Base-by-base conservation (phyloP, 2,329 filamentous ascomycete genomes). In the Diaporthe sp. region DNA sequence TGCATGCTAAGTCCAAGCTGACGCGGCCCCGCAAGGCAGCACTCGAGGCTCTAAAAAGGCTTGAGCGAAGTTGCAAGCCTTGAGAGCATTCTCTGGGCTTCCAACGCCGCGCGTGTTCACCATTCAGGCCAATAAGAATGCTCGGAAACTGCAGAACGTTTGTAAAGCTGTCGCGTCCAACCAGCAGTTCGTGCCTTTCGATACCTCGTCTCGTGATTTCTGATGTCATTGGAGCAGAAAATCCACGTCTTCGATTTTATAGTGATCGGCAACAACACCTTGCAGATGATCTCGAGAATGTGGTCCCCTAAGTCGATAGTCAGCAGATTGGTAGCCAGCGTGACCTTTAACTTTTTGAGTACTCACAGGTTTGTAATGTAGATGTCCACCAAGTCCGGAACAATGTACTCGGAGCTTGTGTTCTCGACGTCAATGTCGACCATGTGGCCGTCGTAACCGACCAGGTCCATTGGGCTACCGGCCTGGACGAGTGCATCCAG, bases 351-450 rank as follows among this genome's bases (percentile, higher is more conserved):
- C 30, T 8, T 19, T 5, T 25, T 42, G 3, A 30, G 30, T 9
- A 88, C 91, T 87, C 85, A 93, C 90, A 95, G 83, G 78, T 98
- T 97, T 25, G 95, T 97, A 78, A 97, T 94, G 82, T 97, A 97
- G 42, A 94, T 89, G 82, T 95, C 92, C 50, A 97, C 89, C 74
- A 93, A 84, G 77, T 94, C 93, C 0, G 93, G 90, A 12, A 93
- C 91, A 22, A 98, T 91, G 80, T 96, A 94, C 82, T 98, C 96
- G 70, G 93, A 95, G 27, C 95, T 84, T 15, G 94, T 94, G 79
- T 93, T 96, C 77, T 92, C 91, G 13, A 97, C 90, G 78, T 94
- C 92, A 65, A 97, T 89, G 59, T 94, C 92, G 68, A 97, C 92
- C 78, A 98, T 89, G 51, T 92, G 88, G 8, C 94, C 95, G 76